Base-by-base conservation (phyloP, 73 alveolate genomes). In the Breviolum minutum region DNA sequence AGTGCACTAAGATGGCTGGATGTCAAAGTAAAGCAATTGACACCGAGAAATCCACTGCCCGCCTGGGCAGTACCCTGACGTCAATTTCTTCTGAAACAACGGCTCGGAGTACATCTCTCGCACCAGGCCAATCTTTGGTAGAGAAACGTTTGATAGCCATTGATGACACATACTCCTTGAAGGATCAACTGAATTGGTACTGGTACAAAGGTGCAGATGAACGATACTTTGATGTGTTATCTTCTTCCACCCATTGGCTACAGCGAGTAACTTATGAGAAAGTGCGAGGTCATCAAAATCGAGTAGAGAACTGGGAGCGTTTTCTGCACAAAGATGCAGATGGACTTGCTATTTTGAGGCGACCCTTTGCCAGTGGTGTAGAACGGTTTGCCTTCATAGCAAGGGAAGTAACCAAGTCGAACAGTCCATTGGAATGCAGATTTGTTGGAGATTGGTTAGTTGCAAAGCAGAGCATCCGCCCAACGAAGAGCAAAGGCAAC, bases 331-430 rank as follows among this genome's bases (percentile, higher is more conserved):
- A 19, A 12, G 82, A 26, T 1, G 95, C 95, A 20, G 95, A 86
- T 29, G 95, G 95, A 61, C 63, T 86, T n/a, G 95, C 95, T 9
- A 24, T 86, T 9, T 64, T 60, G 29, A 62, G 30, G 20, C 61
- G 62, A 22, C 95, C 95, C 10, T 86, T 86, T 64, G 95, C 81
- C 7, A 24, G 27, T 20, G 95, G 95, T 62, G 80, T 13, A 9
- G 95, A 86, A 29, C 95, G 95, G 27, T 86, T 26, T 86, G 95
- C 95, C 63, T 86, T 86, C 95, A 64, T 86, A 8, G 95, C 95
- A 24, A 62, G 95, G 64, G 95, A 86, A 64, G 95, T 86, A 0
- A 8, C 26, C 27, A 29, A 29, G 30, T 60, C 95, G 7, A 8
- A 22, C 24, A 29, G 64, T 64, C 95, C 80, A 14, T 64, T 26